These are phyloP conservation scores for Orychophragmus violaceus DNA, from an alignment of 345 rosid species.

Conservation along the genomic window DNA sequence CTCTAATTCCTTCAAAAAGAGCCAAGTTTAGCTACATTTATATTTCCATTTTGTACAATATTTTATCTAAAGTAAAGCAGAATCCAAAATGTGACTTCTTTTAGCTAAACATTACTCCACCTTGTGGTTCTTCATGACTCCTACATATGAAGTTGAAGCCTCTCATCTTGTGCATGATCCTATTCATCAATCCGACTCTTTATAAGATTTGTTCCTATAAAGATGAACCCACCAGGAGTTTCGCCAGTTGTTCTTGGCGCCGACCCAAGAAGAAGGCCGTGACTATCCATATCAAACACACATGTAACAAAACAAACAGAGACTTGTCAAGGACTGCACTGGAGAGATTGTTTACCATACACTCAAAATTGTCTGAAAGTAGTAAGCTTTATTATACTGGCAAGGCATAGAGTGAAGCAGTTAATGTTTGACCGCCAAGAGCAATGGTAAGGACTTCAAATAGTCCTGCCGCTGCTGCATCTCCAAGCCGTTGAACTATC, in stretches of 20 bases:
- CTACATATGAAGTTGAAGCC: slow-evolving; percentile 16
- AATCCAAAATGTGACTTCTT: slow-evolving; percentile 1
- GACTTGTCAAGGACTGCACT: neutral
- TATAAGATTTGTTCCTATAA: slow-evolving; percentile 27
- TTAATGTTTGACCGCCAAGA: slow-evolving; percentile 56
- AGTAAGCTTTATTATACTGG: slow-evolving; percentile 46
- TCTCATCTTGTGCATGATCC: slow-evolving; percentile 19
- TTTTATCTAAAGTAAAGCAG: neutral
- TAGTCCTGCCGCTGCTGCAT: slow-evolving; percentile 92
- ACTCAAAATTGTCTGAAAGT: neutral
- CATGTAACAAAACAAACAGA: slow-evolving; percentile 35
- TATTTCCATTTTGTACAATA: neutral
- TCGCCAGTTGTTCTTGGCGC: slow-evolving; percentile 66
- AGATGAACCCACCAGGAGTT: slow-evolving; percentile 36
- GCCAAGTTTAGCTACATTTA: neutral
- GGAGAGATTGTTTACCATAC: neutral
- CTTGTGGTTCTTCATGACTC: slow-evolving; percentile 21
- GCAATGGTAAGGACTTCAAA: slow-evolving; percentile 63
- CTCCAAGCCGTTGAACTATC: slow-evolving; percentile 87
- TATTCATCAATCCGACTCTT: slow-evolving; percentile 15
- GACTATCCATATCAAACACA: slow-evolving; percentile 63
- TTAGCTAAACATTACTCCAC: neutral
- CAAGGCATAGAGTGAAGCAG: slow-evolving; percentile 64
- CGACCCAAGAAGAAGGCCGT: slow-evolving; percentile 71
- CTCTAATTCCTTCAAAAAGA: too few species aligned